Evolutionary conservation across 2,329 filamentous ascomycete species (phyloP), one percentile per base, ranked within the genome.

Genomic region (Fusarium napiforme): DNA sequence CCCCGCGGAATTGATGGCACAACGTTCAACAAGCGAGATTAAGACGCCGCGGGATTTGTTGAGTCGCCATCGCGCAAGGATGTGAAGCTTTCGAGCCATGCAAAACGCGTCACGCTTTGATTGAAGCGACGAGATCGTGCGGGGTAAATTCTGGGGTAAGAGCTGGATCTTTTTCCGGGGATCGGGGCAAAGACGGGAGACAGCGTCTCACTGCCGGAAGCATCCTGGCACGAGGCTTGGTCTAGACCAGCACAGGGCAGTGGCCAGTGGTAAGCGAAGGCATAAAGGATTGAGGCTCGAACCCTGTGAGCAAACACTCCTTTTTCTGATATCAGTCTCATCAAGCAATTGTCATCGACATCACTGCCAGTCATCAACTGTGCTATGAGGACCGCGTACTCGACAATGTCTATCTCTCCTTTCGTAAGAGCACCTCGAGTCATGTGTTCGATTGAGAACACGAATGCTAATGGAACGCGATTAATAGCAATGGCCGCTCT

Each of bases 401-500:
- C 21, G 26, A 56, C 15, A 28, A 43, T 61, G 55, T 36, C 55
- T 7, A 64, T 36, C 9, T 49, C 60, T 9, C 60, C 60, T 6
- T 42, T 49, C 12, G 60, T 63, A 63, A 16, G 52, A 11, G 9
- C 47, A 19, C 36, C 26, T 19, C 26, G 0, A 43, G 11, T 8
- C 15, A 32, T 8, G 1, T 18, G 2, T 21, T 7, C 3, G 2
- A 11, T n/a, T n/a, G 4, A 19, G 18, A 1, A 8, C 8, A 1
- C 9, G 30, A 21, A 47, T 28, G 21, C 32, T 58, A 34, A 58
- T 28, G 1, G 7, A 9, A 21, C 2, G 9, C 23, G 14, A 37
- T 6, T n/a, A 0, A 18, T 39, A 65, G 59, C 10, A 65, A n/a
- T 66, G 60, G 63, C 63, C 63, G 12, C 36, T 65, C 4, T 66